phyloP scores from a whole-genome alignment of 306 rosid species.

The Sicyos edulis region DNA sequence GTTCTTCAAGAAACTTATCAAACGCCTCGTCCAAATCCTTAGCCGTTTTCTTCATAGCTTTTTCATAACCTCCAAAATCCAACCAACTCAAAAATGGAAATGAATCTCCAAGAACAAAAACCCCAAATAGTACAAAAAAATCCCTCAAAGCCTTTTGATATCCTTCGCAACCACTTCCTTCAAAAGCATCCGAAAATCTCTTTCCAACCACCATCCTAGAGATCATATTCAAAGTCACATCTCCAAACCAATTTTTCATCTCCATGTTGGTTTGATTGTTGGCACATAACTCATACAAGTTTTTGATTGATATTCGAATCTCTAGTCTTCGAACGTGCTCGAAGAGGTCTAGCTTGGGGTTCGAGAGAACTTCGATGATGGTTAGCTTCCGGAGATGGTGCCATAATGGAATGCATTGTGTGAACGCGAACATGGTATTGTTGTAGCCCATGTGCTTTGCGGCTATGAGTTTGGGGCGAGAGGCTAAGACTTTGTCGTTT shows the following conservation, averaged over 20 bases:
- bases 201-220: conserved; percentile 23
- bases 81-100: too few species aligned
- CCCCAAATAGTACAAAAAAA: conserved; percentile 42
- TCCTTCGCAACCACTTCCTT: conserved; percentile 28
- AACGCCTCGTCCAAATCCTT: not conserved
- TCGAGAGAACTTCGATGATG: conserved; percentile 39
- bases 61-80: conserved; percentile 50
- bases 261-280: conserved; percentile 15
- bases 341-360: conserved; percentile 40
- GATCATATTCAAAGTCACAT: conserved; percentile 42
- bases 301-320: conserved; percentile 2
- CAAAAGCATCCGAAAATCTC: conserved; percentile 24
- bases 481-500: conserved; percentile 25
- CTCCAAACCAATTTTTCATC: conserved; percentile 22
- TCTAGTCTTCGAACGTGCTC: conserved; percentile 39
- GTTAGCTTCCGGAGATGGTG: not conserved
- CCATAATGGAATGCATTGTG: not conserved
- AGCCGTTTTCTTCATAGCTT: conserved; percentile 18
- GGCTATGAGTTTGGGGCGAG: conserved; percentile 23
- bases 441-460: not conserved
- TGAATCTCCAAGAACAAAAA: conserved; percentile 47
- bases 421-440: conserved; percentile 20
- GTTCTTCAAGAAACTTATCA: not conserved
- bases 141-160: conserved; percentile 39
- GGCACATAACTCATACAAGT: conserved; percentile 16